Percentiles rank a stretch among this genome's conserved stretches.
Conservation (phyloP, 768 basidiomycete species). For the Hebeloma cylindrosporum region DNA sequence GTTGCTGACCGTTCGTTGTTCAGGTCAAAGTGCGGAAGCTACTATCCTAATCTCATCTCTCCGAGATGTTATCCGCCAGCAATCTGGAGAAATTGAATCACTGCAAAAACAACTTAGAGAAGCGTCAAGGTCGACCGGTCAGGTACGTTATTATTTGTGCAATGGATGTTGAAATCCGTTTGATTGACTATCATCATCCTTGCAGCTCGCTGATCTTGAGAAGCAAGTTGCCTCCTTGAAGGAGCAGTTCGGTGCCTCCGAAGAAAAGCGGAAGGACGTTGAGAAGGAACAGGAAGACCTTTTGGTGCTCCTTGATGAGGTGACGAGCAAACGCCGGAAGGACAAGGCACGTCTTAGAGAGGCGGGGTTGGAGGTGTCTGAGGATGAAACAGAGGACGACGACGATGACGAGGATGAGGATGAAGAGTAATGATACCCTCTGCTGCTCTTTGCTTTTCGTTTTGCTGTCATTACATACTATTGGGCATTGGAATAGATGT, state of each 20-base stretch:
- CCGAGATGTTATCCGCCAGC: slow-evolving; percentile 78
- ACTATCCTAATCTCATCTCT: slow-evolving; percentile 82
- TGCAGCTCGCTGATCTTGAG: slow-evolving; percentile 46
- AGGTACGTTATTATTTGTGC: slow-evolving; percentile 14
- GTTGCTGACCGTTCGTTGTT: no score
- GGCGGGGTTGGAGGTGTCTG: slow-evolving; percentile 84
- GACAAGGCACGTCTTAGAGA: slow-evolving; percentile 81
- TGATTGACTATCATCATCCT: neutral
- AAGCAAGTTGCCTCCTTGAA: slow-evolving; percentile 48
- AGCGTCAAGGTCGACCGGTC: slow-evolving; percentile 14
- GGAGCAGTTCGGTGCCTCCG: slow-evolving; percentile 47
- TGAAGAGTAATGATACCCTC: no score
- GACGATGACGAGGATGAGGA: slow-evolving; percentile 32
- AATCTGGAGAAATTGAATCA: slow-evolving; percentile 75
- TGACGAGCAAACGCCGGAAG: slow-evolving; percentile 77
- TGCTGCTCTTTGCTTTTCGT: no score
- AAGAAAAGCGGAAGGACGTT: slow-evolving; percentile 72
- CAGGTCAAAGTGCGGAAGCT: slow-evolving; percentile 73
- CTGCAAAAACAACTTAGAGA: slow-evolving; percentile 62
- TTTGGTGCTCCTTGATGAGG: slow-evolving; percentile 89
- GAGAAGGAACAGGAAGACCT: slow-evolving; percentile 98
- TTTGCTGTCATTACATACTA: no score
- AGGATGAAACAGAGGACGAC: slow-evolving; percentile 78
- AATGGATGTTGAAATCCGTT: neutral
- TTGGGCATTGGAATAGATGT: no score